These are phyloP conservation scores for Nadsonia commutata DNA, from an alignment of 1,139 yeast genomes.

Conservation along the genomic window DNA sequence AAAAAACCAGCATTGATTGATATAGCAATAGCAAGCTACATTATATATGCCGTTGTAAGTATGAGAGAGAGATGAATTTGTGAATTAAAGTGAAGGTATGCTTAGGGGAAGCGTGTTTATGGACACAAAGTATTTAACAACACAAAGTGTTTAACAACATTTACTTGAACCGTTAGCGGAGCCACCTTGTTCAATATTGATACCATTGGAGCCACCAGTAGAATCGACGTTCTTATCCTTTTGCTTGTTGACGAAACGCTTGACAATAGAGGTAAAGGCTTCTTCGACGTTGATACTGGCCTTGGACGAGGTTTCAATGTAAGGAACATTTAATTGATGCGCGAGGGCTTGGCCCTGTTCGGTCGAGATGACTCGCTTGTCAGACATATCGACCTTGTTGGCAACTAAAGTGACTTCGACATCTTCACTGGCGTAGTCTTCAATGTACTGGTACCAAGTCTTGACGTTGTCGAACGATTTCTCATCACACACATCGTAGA, in stretches of 20 bases:
- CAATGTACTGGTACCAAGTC: conserved; percentile 89
- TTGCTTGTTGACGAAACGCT: conserved; percentile 62
- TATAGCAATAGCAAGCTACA: too few relatives aligned
- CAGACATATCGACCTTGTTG: conserved; percentile 77
- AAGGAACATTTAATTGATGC: conserved; percentile 74
- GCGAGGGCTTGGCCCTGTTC: conserved; percentile 90
- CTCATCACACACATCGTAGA: conserved; percentile 92
- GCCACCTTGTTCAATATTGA: conserved; percentile 15
- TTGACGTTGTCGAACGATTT: conserved; percentile 76
- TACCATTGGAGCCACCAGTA: conserved; percentile 9
- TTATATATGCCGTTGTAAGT: too few relatives aligned
- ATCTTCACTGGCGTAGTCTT: conserved; percentile 91
- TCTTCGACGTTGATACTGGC: conserved; percentile 85
- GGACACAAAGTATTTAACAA: too few relatives aligned
- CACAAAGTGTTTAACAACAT: conserved; percentile 17
- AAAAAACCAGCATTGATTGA: too few relatives aligned
- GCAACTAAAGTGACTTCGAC: conserved; percentile 91
- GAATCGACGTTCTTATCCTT: conserved; percentile 18
- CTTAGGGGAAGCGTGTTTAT: too few relatives aligned
- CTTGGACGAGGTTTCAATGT: conserved; percentile 92
- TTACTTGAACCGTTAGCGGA: conserved; percentile 10
- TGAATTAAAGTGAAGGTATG: too few relatives aligned
- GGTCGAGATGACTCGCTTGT: conserved; percentile 55
- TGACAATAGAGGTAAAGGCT: conserved; percentile 82
- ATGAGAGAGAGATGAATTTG: too few relatives aligned